Conservation (phyloP, 176 grass and related monocot species). For the Lolium perenne region DNA sequence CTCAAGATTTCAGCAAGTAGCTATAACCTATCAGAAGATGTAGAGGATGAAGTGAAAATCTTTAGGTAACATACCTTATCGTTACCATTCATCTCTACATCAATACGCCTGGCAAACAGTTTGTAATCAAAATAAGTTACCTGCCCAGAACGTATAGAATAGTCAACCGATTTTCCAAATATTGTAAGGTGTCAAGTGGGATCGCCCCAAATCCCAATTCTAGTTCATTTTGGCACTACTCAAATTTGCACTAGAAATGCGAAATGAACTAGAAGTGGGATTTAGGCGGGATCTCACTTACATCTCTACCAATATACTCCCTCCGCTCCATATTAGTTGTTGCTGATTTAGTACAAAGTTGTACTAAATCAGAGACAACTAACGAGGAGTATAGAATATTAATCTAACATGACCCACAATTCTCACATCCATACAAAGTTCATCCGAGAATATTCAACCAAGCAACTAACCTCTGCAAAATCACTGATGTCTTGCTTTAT, state of each 20-base stretch:
- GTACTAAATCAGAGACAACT: no score
- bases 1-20: background rate
- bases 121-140: conserved; percentile 88
- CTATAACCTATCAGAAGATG: background rate
- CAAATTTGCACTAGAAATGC: no score
- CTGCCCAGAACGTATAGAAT: conserved; percentile 46
- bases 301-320: background rate
- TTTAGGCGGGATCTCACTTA: no score
- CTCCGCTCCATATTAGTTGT: no score
- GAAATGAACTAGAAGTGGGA: no score
- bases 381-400: background rate
- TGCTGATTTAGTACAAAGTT: no score
- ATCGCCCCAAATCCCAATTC: no score
- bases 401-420: background rate
- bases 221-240: no score
- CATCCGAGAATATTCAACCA: background rate
- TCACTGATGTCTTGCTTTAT: conserved; percentile 70
- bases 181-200: no score
- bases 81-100: conserved; percentile 34
- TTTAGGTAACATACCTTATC: conserved; percentile 59
- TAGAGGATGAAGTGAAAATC: background rate
- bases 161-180: background rate
- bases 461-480: conserved; percentile 79
- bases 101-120: conserved; percentile 54
- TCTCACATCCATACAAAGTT: background rate